These are phyloP conservation scores for Pyricularia pennisetigena DNA, from an alignment of 2,329 filamentous ascomycete genomes.

Conservation along the genomic window DNA sequence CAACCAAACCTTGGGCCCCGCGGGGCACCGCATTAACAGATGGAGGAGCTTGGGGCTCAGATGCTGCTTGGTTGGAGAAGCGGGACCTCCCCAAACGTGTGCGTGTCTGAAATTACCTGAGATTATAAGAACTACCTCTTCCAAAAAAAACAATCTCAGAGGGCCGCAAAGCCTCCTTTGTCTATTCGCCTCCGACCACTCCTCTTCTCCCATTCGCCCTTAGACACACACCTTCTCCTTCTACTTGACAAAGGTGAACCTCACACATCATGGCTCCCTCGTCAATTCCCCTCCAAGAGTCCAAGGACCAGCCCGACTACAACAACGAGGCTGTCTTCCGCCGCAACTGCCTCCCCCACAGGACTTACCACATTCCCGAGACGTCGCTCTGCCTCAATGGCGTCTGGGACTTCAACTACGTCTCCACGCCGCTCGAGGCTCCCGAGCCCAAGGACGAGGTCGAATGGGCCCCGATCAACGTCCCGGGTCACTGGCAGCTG, in stretches of 20 bases:
- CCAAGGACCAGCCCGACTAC: conserved; percentile 32
- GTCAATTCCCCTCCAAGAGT: conserved; percentile 11
- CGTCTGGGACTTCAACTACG: conserved; percentile 45
- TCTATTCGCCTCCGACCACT: neutral
- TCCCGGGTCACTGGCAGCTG: conserved; percentile 62
- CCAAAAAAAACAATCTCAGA: neutral
- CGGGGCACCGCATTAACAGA: neutral
- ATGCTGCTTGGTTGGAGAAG: neutral
- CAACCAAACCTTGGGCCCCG: neutral
- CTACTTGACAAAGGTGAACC: neutral
- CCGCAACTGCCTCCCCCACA: conserved; percentile 40
- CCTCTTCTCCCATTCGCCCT: neutral
- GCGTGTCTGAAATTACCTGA: neutral
- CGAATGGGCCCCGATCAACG: conserved; percentile 40
- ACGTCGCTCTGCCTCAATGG: conserved; percentile 42
- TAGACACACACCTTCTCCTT: neutral
- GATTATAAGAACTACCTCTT: neutral
- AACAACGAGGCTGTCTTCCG: conserved; percentile 40
- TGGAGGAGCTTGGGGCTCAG: neutral
- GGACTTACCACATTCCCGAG: conserved; percentile 42
- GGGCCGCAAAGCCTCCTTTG: neutral
- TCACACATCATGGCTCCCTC: conserved; percentile 1
- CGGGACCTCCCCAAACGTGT: neutral
- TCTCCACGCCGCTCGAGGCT: conserved; percentile 32
- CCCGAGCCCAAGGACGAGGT: conserved; percentile 22